Evolutionary conservation across 2,329 filamentous ascomycete species (phyloP).

Genomic region (Sporothrix inflata): DNA sequence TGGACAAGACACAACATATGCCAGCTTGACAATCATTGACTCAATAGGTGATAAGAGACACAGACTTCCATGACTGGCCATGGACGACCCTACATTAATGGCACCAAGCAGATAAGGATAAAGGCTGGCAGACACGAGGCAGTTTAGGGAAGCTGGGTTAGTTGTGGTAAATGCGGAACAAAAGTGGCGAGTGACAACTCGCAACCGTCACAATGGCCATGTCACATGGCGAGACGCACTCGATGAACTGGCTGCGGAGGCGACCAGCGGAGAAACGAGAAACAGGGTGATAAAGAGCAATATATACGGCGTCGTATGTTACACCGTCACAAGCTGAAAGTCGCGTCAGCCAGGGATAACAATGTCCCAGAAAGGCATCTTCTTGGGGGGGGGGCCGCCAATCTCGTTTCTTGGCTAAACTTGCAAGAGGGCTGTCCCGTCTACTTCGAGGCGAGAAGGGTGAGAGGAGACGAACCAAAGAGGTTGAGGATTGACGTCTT

Average conservation of each 20-base stretch:
- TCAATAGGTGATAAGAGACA: not conserved
- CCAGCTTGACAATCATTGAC: not conserved
- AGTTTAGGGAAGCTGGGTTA: no score
- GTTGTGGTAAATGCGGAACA: no score
- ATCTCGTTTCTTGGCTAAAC: not conserved
- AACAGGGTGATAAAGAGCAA: not conserved
- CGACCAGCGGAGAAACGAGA: not conserved
- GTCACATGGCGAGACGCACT: not conserved
- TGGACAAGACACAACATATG: not conserved
- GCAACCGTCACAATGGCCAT: not conserved
- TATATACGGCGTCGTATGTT: conserved; percentile 1
- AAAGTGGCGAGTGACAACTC: no score
- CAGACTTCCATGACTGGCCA: not conserved
- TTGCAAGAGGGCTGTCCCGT: not conserved
- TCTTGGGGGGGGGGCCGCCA: not conserved
- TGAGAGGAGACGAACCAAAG: not conserved
- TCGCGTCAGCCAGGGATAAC: conserved; percentile 1
- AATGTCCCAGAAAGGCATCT: not conserved
- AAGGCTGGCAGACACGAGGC: no score
- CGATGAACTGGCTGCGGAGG: not conserved
- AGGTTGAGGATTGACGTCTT: conserved; percentile 18
- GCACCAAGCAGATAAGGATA: no score
- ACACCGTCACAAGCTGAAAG: not conserved
- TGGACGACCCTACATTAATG: no score
- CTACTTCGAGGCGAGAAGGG: no score